Evolutionary conservation across 1,139 yeast genomes (phyloP), one percentile per base, ranked within the genome.

Genomic region (Geotrichum cucujoidarum): DNA sequence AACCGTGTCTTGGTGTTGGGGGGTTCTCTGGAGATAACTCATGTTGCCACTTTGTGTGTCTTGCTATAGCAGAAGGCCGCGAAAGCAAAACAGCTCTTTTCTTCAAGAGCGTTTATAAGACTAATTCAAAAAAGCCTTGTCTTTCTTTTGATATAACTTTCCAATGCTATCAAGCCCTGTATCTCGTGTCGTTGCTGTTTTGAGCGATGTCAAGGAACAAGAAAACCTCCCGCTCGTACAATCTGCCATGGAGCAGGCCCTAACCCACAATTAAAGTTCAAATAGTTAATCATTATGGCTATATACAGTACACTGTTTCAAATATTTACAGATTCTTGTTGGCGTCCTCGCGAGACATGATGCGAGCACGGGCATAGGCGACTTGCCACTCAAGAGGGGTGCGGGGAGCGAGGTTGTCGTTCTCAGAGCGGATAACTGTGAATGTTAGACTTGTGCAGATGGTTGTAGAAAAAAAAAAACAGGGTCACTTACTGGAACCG

Each of bases 351-450:
- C 47, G 47, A 21, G 50, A 40, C 46, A 47, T 43, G 39, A 54
- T 48, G 20, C 54, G 54, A 29, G 62, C 63, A 20, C 51, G 50
- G 17, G 58, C 57, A 42, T 58, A 60, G 20, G 62, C 60, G 38
- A 60, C 22, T 41, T 59, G 60, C 65, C 65, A 62, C 40, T 62
- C 63, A 29, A 59, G 48, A n/a, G 66, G 65, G 20, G 50, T 49
- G 27, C 53, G 56, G 21, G 63, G 62, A 16, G 55, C 49, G 13
- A 49, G 45, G 7, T 54, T 57, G 53, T 82, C 97, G 7, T 54
- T 57, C 53, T 82, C 97, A 40, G 95, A 85, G 72, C 97, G 81
- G 57, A 90, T 90, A 27, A 90, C 94, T 13, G 94, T 83, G n/a
- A 30, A 29, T 4, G 34, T 27, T 33, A 33, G 37, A 3, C 8